phyloP scores from a whole-genome alignment of 2,329 filamentous ascomycete species.

The Lecanicillium sp. region DNA sequence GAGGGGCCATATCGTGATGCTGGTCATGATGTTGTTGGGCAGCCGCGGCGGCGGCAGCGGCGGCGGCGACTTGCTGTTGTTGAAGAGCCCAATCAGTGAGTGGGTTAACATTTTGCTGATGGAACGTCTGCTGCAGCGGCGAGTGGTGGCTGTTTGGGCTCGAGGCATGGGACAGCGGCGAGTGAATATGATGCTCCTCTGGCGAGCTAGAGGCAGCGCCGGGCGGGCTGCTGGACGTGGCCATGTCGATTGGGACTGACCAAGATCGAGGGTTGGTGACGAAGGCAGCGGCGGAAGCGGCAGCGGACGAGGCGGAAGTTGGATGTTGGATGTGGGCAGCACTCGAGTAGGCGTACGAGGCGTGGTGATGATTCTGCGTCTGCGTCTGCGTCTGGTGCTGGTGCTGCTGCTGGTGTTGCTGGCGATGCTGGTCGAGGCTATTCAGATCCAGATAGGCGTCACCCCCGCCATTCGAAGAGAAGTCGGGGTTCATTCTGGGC shows the following conservation, averaged over 20 bases:
- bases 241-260: constrained; percentile 47
- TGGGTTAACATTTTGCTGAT: constrained; percentile 39
- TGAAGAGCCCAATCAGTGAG: constrained; percentile 57
- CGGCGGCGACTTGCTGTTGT: constrained; percentile 40
- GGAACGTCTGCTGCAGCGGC: constrained; percentile 43
- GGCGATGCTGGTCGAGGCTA: constrained; percentile 47
- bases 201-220: constrained; percentile 42
- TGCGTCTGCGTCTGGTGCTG: neutral
- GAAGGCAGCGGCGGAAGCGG: constrained; percentile 23
- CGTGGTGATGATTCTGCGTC: constrained; percentile 5
- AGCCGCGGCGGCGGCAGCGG: constrained; percentile 7
- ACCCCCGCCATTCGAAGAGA: constrained; percentile 45
- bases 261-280: constrained; percentile 34
- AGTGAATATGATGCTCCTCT: constrained; percentile 40
- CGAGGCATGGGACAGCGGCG: constrained; percentile 41
- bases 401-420: constrained; percentile 44
- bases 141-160: constrained; percentile 45
- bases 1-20: constrained; percentile 27
- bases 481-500: constrained; percentile 50
- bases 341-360: constrained; percentile 4
- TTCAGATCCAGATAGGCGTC: constrained; percentile 55
- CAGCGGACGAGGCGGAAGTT: constrained; percentile 2
- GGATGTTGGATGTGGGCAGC: constrained; percentile 3
- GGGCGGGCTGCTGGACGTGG: constrained; percentile 30
- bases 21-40: constrained; percentile 13